Base-by-base conservation (phyloP, 2,329 filamentous ascomycete species). In the Simplicillium aogashimaense region DNA sequence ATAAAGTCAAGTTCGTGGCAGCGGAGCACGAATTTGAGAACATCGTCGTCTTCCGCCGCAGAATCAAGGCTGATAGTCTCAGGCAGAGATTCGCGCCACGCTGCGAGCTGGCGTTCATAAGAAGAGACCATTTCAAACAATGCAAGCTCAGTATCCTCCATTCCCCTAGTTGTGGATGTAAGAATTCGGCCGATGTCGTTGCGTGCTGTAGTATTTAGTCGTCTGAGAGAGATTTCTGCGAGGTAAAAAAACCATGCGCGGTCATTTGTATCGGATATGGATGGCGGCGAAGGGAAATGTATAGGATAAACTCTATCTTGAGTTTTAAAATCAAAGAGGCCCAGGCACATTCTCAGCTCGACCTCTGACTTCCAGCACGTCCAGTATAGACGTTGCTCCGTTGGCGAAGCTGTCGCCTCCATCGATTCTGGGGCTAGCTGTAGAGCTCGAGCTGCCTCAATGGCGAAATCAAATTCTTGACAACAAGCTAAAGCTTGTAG, bases 291-390 rank as follows among this genome's bases (percentile, higher is more conserved):
- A 14, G 55, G 47, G 31, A 57, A 51, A 37, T 52, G 51, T 11
- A 50, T 38, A 13, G 55, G 48, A 32, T 56, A 49, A 20, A 45
- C 37, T 9, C 37, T 43, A 13, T 30, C 16, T 4, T 28, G 38
- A 7, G n/a, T 8, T 11, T 35, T 20, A 16, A 39, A 39, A 29
- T 39, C 37, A 14, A 33, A 14, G 7, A 34, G 30, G 5, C 54
- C 54, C 3, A 67, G 48, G 33, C 64, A 59, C 14, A 59, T 51
- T 4, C 64, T 57, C 13, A 65, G 50, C 41, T 66, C 65, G 16
- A 64, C 48, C 48, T 70, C 66, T 2, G 66, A 70, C 44, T 70
- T 70, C 52, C 65, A 66, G 30, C 61, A 61, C 0, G 66, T 65
- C 67, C 66, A 69, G 45, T 69, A 69, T 3, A 67, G 56, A 18